Evolutionary conservation across 2,329 filamentous ascomycete genomes (phyloP).

Genomic region (Alternaria infectoria): DNA sequence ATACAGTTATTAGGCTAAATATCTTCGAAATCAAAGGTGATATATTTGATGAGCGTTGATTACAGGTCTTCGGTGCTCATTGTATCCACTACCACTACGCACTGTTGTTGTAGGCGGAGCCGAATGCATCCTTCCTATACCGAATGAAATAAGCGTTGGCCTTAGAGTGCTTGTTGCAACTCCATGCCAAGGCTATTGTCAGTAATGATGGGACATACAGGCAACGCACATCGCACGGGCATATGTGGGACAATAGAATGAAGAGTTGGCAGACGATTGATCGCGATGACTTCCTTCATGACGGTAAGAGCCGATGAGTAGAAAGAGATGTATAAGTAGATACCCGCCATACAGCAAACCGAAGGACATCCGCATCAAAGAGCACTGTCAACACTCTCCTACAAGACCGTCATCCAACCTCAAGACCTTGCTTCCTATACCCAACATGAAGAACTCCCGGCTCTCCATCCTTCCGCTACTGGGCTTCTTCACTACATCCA

Average conservation of each 20-base stretch:
- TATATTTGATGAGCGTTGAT: too few relatives aligned
- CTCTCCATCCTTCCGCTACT: neutral
- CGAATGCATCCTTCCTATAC: neutral
- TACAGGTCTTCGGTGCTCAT: neutral
- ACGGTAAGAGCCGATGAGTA: neutral
- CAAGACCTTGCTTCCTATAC: neutral
- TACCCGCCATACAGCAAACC: fast-evolving
- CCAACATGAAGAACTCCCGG: neutral
- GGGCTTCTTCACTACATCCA: neutral
- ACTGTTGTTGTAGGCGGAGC: neutral
- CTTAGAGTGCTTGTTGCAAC: neutral
- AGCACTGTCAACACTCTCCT: neutral
- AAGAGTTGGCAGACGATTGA: neutral
- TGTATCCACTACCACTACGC: neutral
- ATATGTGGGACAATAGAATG: neutral
- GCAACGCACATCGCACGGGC: neutral
- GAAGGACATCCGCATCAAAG: neutral
- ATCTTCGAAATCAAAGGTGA: too few relatives aligned
- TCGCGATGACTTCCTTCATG: neutral
- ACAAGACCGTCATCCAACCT: neutral
- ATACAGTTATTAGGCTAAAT: too few relatives aligned
- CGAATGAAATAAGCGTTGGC: too few relatives aligned
- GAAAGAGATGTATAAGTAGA: neutral
- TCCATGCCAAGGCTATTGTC: neutral
- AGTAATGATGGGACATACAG: neutral